Evolutionary conservation across 2,329 filamentous ascomycete genomes (phyloP).

Genomic region (Phialophora chinensis): DNA sequence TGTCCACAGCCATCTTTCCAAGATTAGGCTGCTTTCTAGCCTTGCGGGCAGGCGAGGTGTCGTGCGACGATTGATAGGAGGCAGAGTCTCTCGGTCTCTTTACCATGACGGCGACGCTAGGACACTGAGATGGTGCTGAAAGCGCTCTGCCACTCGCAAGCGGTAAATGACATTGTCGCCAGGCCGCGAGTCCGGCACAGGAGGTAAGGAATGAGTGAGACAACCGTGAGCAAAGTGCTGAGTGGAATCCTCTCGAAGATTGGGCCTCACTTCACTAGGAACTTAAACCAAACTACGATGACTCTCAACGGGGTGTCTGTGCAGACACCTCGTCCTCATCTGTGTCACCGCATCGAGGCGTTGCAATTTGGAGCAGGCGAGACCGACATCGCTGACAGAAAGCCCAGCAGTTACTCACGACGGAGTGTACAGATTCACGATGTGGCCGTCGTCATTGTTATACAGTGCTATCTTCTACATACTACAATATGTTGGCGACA

Average conservation of each 20-base stretch:
- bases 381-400: neutral
- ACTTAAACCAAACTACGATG: neutral
- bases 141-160: no score
- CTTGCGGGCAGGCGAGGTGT: neutral
- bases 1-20: conserved; percentile 12
- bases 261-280: neutral
- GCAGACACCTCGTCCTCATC: neutral
- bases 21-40: conserved; percentile 7
- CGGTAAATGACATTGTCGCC: neutral
- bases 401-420: neutral
- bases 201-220: neutral
- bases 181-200: neutral
- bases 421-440: neutral
- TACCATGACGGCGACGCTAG: conserved; percentile 4
- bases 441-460: neutral
- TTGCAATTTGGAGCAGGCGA: neutral
- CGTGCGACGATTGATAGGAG: neutral
- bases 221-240: neutral
- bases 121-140: neutral
- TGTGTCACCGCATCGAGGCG: neutral
- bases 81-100: conserved; percentile 17
- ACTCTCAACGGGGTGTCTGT: neutral
- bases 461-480: neutral
- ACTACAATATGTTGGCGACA: neutral
- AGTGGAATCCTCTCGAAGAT: neutral